These are phyloP conservation scores for Penicillium sp. DNA, from an alignment of 2,329 filamentous ascomycete genomes.

Conservation along the genomic window DNA sequence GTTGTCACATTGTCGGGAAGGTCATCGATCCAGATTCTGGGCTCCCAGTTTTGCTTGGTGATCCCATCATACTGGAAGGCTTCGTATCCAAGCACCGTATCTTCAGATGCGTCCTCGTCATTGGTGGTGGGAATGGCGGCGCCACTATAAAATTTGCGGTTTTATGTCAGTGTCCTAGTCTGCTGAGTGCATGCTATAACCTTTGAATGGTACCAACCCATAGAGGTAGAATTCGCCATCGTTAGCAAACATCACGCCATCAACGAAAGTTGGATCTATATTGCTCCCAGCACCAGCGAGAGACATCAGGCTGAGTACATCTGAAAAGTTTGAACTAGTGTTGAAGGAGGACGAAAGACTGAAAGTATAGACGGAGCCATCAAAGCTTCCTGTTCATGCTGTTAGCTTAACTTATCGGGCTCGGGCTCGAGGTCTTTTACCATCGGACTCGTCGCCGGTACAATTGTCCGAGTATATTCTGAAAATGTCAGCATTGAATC, in stretches of 20 bases:
- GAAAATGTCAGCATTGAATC: neutral
- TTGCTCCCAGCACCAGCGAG: conserved; percentile 10
- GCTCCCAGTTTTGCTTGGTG: conserved; percentile 18
- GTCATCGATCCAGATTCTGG: conserved; percentile 42
- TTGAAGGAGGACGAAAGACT: conserved; percentile 18
- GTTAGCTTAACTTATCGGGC: neutral
- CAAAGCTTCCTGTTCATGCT: conserved; percentile 4
- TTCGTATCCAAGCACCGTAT: conserved; percentile 55
- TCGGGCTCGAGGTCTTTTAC: neutral
- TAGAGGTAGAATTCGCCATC: conserved; percentile 64
- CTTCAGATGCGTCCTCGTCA: conserved; percentile 37
- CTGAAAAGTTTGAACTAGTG: conserved; percentile 12
- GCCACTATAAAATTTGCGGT: conserved; percentile 43
- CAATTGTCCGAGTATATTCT: neutral
- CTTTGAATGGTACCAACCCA: conserved; percentile 43
- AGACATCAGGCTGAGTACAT: conserved; percentile 38
- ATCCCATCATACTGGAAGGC: conserved; percentile 47
- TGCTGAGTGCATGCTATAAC: neutral
- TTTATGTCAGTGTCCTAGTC: neutral
- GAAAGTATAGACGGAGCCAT: conserved; percentile 13
- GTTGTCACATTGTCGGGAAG: conserved; percentile 55
- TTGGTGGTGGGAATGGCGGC: conserved; percentile 40
- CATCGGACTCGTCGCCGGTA: neutral
- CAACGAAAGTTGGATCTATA: conserved; percentile 55
- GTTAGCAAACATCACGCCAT: conserved; percentile 67